Conservation (phyloP, 1,284 basidiomycete species). For the Ustilago cynodontis region DNA sequence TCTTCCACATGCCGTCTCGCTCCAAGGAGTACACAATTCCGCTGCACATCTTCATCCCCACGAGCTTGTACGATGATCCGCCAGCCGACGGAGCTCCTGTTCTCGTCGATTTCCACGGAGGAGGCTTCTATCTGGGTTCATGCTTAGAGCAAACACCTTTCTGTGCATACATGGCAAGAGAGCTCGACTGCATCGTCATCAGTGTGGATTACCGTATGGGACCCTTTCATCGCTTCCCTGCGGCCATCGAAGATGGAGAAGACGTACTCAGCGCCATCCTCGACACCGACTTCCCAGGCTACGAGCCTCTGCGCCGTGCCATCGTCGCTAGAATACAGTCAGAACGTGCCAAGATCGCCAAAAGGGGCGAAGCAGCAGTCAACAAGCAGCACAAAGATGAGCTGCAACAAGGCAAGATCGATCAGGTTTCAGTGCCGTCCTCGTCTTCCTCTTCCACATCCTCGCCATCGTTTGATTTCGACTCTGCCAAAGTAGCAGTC, state of each 20-base stretch:
- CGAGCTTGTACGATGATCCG: constrained; percentile 17
- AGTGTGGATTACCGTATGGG: constrained; percentile 65
- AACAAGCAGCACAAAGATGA: constrained; percentile 29
- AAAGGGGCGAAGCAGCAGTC: constrained; percentile 18
- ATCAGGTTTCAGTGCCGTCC: constrained; percentile 19
- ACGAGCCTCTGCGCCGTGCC: constrained; percentile 34
- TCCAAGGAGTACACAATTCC: constrained; percentile 43
- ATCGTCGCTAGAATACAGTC: constrained; percentile 28
- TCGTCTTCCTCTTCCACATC: not conserved
- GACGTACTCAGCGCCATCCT: constrained; percentile 55
- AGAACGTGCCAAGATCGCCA: constrained; percentile 31
- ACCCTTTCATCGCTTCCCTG: constrained; percentile 63
- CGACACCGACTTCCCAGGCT: constrained; percentile 35
- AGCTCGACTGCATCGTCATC: constrained; percentile 47
- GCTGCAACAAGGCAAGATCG: constrained; percentile 36
- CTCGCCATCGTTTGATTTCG: constrained; percentile 27
- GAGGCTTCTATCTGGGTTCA: constrained; percentile 59
- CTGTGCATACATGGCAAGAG: constrained; percentile 45
- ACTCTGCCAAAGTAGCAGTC: constrained; percentile 40
- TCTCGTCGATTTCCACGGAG: constrained; percentile 61
- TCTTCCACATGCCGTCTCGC: constrained; percentile 51
- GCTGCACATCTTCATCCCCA: constrained; percentile 54
- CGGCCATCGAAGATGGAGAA: constrained; percentile 55
- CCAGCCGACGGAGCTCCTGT: constrained; percentile 35
- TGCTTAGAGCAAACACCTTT: constrained; percentile 59